A percentile compares a stretch with the other conserved stretches of the same genome.
phyloP scores from a whole-genome alignment of 2,329 filamentous ascomycete species.

The Aspergillus piperis region DNA sequence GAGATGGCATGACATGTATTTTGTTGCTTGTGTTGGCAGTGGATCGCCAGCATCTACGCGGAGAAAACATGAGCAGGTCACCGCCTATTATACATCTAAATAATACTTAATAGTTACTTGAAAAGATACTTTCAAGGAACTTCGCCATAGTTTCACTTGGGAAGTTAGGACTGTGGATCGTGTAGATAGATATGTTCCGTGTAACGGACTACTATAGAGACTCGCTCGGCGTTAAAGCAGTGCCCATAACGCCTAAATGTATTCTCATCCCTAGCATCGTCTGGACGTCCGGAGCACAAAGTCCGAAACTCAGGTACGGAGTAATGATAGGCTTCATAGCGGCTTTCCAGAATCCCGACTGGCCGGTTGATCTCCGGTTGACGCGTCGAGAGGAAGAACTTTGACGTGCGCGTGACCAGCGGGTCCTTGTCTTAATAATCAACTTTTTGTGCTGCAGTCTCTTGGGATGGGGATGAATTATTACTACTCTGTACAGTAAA shows the following conservation, averaged over 20 bases:
- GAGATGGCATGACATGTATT: neutral
- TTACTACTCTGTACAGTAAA: no score
- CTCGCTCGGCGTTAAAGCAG: no score
- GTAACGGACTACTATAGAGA: no score
- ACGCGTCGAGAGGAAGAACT: conserved; percentile 15
- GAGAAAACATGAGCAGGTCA: neutral
- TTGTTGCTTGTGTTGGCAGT: neutral
- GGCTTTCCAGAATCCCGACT: conserved; percentile 8
- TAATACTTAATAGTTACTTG: no score
- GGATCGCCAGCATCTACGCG: neutral
- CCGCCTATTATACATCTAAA: no score
- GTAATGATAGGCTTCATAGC: neutral
- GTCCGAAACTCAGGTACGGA: neutral
- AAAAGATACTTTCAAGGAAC: no score
- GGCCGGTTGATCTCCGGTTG: conserved; percentile 19
- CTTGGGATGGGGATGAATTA: no score
- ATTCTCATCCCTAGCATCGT: neutral
- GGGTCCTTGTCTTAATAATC: conserved; percentile 13
- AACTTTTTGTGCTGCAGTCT: no score
- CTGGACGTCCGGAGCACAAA: neutral
- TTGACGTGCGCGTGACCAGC: conserved; percentile 24
- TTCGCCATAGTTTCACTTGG: no score
- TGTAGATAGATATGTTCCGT: no score
- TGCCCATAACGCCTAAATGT: no score
- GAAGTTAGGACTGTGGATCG: no score